Percentiles rank a stretch among this genome's conserved stretches.
Evolutionary conservation across 257 asterid species (phyloP).

Genomic region (Plectranthus barbatus): DNA sequence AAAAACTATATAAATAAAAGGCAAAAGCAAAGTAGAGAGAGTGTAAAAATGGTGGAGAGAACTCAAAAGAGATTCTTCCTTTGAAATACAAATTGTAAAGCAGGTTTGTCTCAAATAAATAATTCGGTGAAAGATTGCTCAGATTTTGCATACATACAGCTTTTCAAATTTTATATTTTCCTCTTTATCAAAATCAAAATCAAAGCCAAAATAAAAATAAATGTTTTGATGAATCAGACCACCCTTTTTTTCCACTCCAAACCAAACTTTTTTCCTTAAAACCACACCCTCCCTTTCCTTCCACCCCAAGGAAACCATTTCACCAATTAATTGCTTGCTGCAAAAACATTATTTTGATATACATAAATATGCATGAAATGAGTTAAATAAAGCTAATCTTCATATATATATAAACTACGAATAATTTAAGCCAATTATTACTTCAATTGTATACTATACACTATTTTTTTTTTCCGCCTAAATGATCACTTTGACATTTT

Average conservation of each 20-base stretch:
- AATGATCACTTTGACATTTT: no score
- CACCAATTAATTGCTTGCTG: background rate
- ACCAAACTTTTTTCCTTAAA: slow-evolving; percentile 3
- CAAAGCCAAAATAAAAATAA: no score
- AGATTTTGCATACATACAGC: slow-evolving; percentile 12
- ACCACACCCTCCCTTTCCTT: background rate
- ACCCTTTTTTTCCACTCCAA: slow-evolving; percentile 29
- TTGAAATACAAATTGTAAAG: slow-evolving; percentile 30
- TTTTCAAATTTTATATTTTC: background rate
- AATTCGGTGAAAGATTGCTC: slow-evolving; percentile 25
- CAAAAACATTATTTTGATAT: background rate
- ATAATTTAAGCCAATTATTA: no score
- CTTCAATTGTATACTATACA: no score
- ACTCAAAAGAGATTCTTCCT: slow-evolving; percentile 21
- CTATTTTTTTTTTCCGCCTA: no score
- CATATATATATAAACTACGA: no score
- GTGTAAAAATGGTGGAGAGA: background rate
- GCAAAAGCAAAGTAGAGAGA: background rate
- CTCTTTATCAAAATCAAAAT: background rate
- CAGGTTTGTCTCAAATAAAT: slow-evolving; percentile 4
- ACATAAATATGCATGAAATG: background rate
- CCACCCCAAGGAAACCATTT: background rate
- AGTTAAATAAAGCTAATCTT: no score
- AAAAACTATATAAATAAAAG: no score
- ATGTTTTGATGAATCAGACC: slow-evolving; percentile 18